These are phyloP conservation scores for Mycena polygramma DNA, from an alignment of 768 basidiomycete genomes.

Conservation along the genomic window DNA sequence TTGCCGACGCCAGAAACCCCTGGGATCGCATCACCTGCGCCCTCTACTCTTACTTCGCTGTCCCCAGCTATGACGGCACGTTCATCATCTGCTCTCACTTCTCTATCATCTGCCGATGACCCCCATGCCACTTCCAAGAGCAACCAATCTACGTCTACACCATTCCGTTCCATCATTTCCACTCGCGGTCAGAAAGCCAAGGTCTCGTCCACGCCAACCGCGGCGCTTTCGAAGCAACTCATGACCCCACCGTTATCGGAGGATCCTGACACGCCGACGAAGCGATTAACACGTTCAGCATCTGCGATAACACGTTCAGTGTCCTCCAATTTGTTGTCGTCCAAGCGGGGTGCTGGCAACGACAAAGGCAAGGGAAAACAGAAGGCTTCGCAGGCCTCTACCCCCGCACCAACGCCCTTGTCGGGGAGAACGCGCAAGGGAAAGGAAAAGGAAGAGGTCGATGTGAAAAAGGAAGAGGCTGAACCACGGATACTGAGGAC, in stretches of 20 bases:
- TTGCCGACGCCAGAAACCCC: slow-evolving; percentile 46
- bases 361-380: slow-evolving; percentile 48
- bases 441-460: slow-evolving; percentile 47
- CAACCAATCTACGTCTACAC: slow-evolving; percentile 50
- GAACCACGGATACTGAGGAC: slow-evolving; percentile 66
- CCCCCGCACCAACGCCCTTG: slow-evolving; percentile 42
- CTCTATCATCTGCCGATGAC: slow-evolving; percentile 54
- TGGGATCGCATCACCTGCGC: slow-evolving; percentile 48
- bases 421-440: slow-evolving; percentile 42
- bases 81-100: slow-evolving; percentile 58
- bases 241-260: slow-evolving; percentile 64
- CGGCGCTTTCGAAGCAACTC: slow-evolving; percentile 47
- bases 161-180: slow-evolving; percentile 70
- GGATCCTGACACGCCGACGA: slow-evolving; percentile 53
- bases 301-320: slow-evolving; percentile 30
- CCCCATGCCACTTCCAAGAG: slow-evolving; percentile 49
- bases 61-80: slow-evolving; percentile 43
- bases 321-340: slow-evolving; percentile 6
- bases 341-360: slow-evolving; percentile 19
- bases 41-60: slow-evolving; percentile 44
- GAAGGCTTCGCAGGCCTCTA: slow-evolving; percentile 46
- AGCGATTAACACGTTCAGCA: slow-evolving; percentile 43
- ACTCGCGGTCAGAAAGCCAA: slow-evolving; percentile 69
- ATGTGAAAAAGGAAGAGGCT: slow-evolving; percentile 64
- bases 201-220: slow-evolving; percentile 25